A percentile compares a stretch with the other conserved stretches of the same genome.
Evolutionary conservation across 2,329 filamentous ascomycete species (phyloP).

Genomic region (Xylaria sp.): DNA sequence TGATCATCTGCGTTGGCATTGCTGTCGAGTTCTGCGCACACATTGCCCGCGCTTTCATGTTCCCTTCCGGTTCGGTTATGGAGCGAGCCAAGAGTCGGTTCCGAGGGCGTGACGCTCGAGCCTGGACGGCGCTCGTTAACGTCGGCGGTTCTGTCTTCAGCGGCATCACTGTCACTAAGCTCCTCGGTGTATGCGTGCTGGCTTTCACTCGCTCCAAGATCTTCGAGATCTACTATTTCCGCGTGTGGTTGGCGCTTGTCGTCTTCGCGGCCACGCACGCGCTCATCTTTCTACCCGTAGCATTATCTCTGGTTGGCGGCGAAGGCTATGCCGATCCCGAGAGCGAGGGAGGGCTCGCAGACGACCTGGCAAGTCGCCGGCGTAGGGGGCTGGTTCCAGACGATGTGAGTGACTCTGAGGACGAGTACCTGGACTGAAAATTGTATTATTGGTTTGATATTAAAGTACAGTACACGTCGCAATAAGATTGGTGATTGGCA

Average conservation of each 20-base stretch:
- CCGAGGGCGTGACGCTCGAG: conserved; percentile 80
- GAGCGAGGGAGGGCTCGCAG: conserved; percentile 84
- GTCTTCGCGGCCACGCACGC: conserved; percentile 88
- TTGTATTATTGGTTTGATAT: conserved; percentile 5
- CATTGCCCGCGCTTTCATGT: conserved; percentile 94
- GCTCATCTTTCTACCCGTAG: conserved; percentile 88
- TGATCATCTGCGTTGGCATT: conserved; percentile 97
- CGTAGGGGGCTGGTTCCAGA: conserved; percentile 80
- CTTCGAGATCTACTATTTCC: conserved; percentile 99
- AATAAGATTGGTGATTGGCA: conserved; percentile 12
- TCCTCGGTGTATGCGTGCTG: conserved; percentile 87
- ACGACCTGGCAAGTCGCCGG: conserved; percentile 80
- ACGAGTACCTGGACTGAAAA: conserved; percentile 61
- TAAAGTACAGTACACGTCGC: background rate
- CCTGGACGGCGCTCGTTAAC: conserved; percentile 92
- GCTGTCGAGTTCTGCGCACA: conserved; percentile 97
- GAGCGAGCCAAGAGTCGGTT: conserved; percentile 80
- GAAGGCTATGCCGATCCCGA: conserved; percentile 88
- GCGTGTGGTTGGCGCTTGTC: conserved; percentile 92
- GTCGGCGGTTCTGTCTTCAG: conserved; percentile 94
- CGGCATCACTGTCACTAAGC: conserved; percentile 94
- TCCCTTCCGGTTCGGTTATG: conserved; percentile 82
- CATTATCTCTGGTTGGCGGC: conserved; percentile 83
- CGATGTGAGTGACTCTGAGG: conserved; percentile 71
- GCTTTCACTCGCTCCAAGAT: conserved; percentile 98